Base-by-base conservation (phyloP, 495 filamentous ascomycete species). In the Tuber microsphaerosporum region DNA sequence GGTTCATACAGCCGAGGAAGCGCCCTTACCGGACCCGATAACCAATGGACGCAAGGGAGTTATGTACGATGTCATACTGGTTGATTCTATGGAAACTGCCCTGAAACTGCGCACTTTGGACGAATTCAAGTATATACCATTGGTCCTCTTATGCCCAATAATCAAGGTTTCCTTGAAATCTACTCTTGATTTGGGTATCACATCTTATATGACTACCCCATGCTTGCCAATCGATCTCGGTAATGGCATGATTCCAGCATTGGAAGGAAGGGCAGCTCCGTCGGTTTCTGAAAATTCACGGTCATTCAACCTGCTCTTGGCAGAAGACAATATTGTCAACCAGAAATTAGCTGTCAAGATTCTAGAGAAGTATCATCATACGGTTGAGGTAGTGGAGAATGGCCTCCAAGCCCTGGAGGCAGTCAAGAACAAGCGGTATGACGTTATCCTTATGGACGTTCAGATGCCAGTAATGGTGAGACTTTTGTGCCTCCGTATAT, bases 361-460 rank as follows among this genome's bases (percentile, higher is more conserved):
- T 72, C 88, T 99, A 12, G 92, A 97, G 85, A 97, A 98, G 84
- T 97, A 97, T 84, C 93, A 99, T 82, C 95, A 99, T 84, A 92
- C 91, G 20, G 94, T 98, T 43, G 96, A 94, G 20, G 95, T 99
- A 42, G 95, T 97, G 73, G 92, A 93, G 73, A 99, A 99, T 81
- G 95, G 95, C 68, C 86, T 92, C 71, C 95, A 98, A 82, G 95
- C 95, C 0, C 89, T 98, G 20, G 92, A 98, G 77, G 90, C 91
- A 41, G 89, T 98, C 77, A 93, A 93, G 86, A 89, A 90, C 80
- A 93, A 92, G 85, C 91, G 93, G 77, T 99, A 94, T 82, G 95
- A 99, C 84, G 92, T 97, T 80, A 95, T 99, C 77, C 85, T 99
- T 70, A 99, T 99, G 95, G 95, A 99, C 81, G 96, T 99, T 10